Base-by-base conservation (phyloP, 108 stramenopile species). In the Nannochloropsis salina region DNA sequence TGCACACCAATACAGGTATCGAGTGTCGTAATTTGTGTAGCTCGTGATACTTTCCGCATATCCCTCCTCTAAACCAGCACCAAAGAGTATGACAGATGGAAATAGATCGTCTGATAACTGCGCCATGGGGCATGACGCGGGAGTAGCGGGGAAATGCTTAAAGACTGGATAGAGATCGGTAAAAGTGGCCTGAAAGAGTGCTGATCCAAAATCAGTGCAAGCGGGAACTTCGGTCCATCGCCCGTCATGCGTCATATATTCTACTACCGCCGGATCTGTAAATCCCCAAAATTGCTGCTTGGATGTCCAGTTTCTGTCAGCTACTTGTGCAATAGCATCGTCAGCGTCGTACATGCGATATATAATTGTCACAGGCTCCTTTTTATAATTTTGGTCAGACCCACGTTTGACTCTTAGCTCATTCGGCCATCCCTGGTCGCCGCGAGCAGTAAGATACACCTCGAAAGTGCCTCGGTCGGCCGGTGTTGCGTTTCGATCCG, bases 311-410 rank as follows among this genome's bases (percentile, higher is more conserved):
- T 15, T 8, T n/a, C 61, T n/a, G 15, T 74, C 61, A 1, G 15
- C 61, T 6, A 15, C 61, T n/a, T n/a, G 61, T 4, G 61, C 61
- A 4, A n/a, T n/a, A n/a, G 15, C 15, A n/a, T n/a, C 61, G 61
- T 74, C 61, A n/a, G 61, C 61, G 61, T 74, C 61, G 61, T 74
- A 74, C 61, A 74, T 74, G 20, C 61, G 61, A 74, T 74, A 74
- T 15, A 74, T 74, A n/a, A 74, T 74, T 74, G 61, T 74, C 61
- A 74, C 61, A n/a, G 61, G 61, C 61, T 74, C 61, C n/a, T 74
- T 74, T n/a, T 74, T 8, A 4, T 74, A 15, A 4, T 6, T 6
- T 15, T 74, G 61, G n/a, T 74, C n/a, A 15, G 3, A 15, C 1
- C 2, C 6, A 15, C 61, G 61, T n/a, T 74, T 74, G 61, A 74